Percentiles rank a stretch among this genome's conserved stretches.
These are phyloP conservation scores for Boletus tylopilopsis DNA, from an alignment of 768 basidiomycete genomes.

Conservation along the genomic window DNA sequence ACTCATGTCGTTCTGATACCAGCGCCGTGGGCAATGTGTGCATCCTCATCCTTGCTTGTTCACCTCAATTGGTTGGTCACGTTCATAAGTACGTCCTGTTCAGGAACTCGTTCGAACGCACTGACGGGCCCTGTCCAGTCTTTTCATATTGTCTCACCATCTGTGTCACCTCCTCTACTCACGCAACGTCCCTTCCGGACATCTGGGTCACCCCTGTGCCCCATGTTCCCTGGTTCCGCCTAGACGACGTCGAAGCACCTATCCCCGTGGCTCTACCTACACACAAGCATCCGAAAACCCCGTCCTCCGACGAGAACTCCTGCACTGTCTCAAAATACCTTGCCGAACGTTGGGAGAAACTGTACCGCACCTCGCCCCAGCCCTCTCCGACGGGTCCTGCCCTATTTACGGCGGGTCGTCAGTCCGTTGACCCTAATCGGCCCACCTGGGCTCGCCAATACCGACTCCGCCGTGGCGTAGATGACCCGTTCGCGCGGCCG, in stretches of 20 bases:
- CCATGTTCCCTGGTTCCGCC: slow-evolving; percentile 55
- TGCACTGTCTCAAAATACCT: slow-evolving; percentile 29
- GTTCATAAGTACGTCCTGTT: slow-evolving; percentile 39
- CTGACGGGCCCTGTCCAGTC: slow-evolving; percentile 31
- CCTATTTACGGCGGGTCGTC: slow-evolving; percentile 15
- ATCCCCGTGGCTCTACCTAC: slow-evolving; percentile 3
- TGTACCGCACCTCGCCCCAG: slow-evolving; percentile 23
- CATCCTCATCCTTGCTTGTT: slow-evolving; percentile 45
- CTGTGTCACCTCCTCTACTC: slow-evolving; percentile 43
- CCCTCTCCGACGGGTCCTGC: slow-evolving; percentile 12
- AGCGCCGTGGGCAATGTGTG: slow-evolving; percentile 44
- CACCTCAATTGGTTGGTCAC: slow-evolving; percentile 47
- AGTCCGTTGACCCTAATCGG: slow-evolving; percentile 26
- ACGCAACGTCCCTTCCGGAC: slow-evolving; percentile 38
- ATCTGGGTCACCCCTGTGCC: slow-evolving; percentile 55
- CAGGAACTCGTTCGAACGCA: neutral
- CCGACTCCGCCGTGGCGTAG: slow-evolving; percentile 49
- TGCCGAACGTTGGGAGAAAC: slow-evolving; percentile 29
- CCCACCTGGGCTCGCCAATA: slow-evolving; percentile 50
- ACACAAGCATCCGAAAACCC: slow-evolving; percentile 5
- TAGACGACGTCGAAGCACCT: neutral
- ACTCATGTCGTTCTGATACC: slow-evolving; percentile 5
- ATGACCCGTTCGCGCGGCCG: slow-evolving; percentile 46
- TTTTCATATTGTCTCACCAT: slow-evolving; percentile 55
- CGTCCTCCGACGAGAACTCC: slow-evolving; percentile 11